A percentile compares a stretch with the other conserved stretches of the same genome.
Conservation (phyloP, 257 asterid species). For the Scutellaria minor region DNA sequence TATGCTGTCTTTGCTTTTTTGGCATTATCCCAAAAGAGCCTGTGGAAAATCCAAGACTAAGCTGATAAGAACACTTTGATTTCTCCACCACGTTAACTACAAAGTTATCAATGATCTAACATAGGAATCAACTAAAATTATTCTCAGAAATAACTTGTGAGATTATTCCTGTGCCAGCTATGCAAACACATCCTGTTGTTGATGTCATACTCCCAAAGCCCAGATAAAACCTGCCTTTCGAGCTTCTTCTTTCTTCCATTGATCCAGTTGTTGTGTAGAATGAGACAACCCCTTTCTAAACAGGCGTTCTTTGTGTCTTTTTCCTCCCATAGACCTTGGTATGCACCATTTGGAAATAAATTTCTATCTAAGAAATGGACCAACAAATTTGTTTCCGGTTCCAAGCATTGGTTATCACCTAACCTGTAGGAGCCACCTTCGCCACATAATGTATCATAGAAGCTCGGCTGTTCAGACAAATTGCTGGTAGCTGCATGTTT, state of each 20-base stretch:
- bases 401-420: conserved; percentile 71
- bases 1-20: conserved; percentile 37
- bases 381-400: conserved; percentile 67
- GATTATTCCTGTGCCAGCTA: conserved; percentile 53
- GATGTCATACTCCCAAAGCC: conserved; percentile 86
- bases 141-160: conserved; percentile 57
- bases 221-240: conserved; percentile 74
- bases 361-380: conserved; percentile 78
- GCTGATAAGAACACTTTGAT: conserved; percentile 35
- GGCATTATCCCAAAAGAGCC: conserved; percentile 36
- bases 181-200: conserved; percentile 77
- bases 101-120: conserved; percentile 36
- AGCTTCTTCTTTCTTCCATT: conserved; percentile 76
- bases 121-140: conserved; percentile 15
- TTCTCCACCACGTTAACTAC: conserved; percentile 53
- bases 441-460: conserved; percentile 85
- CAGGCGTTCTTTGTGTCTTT: conserved; percentile 60
- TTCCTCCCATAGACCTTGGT: conserved; percentile 68
- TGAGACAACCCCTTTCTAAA: conserved; percentile 54
- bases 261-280: conserved; percentile 88
- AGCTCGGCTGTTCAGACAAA: conserved; percentile 94
- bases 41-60: conserved; percentile 48
- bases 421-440: conserved; percentile 71
- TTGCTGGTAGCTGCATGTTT: conserved; percentile 73
- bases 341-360: conserved; percentile 91